Base-by-base conservation (phyloP, 495 filamentous ascomycete genomes). In the Penicillium pancosmium region DNA sequence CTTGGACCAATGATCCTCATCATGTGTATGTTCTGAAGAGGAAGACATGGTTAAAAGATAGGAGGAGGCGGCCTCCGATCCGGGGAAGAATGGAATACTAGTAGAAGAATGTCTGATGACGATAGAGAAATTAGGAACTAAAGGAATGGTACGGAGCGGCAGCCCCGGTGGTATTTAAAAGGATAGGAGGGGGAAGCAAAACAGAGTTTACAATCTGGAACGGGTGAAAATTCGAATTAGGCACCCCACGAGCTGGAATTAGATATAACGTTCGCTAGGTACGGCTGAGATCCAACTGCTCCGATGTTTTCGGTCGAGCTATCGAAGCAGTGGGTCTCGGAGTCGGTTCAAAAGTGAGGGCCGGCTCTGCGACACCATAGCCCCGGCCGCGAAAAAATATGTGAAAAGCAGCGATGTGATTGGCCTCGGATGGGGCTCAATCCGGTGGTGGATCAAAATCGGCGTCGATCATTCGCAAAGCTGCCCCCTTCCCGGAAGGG, bases 231-330 rank as follows among this genome's bases (percentile, higher is more conserved):
- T 38, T 38, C 27, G 21, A 52, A 38, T 31, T 13, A 38, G 36
- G 27, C 38, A 15, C 8, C 16, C 46, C 21, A 34, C 18, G 46
- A 49, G 46, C 46, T 48, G 46, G n/a, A 48, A 25, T 25, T 31
- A 48, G 46, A 48, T 48, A 48, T 48, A 48, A 48, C 46, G 46
- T 48, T 23, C 46, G 21, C 46, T 48, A 48, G 46, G 5, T 56
- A 49, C 41, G 31, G 46, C 33, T 38, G 27, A 31, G 35, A 6
- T 8, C 44, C 16, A n/a, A 41, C 12, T 34, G 21, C 38, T 57
- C 52, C 52, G 43, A 36, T 59, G 50, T 59, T 59, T 56, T 46
- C 58, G 53, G 58, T 38, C 27, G 27, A 46, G 33, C 16, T 46
- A 56, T 60, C 27, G 47, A 50, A 12, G 31, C 13, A 12, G 58